These are phyloP conservation scores for Talaromyces amestolkiae DNA, from an alignment of 2,329 filamentous ascomycete species.

Conservation along the genomic window DNA sequence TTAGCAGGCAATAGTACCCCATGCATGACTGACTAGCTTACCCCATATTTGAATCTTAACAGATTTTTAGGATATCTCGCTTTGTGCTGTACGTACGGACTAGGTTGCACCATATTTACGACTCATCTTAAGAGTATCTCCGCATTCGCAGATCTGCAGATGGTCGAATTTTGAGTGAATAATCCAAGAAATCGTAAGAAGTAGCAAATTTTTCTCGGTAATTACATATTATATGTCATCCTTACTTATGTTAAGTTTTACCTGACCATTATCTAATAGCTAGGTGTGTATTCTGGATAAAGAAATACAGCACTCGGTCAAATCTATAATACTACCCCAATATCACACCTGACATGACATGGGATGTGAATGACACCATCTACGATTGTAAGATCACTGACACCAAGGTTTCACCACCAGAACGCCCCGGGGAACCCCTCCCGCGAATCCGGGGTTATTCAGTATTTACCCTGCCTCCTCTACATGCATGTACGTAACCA, in stretches of 20 bases:
- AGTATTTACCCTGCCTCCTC: neutral
- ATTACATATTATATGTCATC: neutral
- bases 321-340: neutral
- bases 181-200: neutral
- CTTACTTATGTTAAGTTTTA: no score
- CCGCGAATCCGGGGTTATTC: slow-evolving; percentile 9
- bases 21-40: neutral
- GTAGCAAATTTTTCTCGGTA: neutral
- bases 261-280: neutral
- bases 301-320: neutral
- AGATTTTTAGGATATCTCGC: neutral
- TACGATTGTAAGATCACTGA: neutral
- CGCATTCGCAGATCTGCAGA: neutral
- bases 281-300: no score
- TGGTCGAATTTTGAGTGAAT: neutral
- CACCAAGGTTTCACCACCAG: neutral
- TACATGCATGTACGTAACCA: neutral
- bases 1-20: neutral
- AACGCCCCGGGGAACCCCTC: neutral
- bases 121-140: neutral
- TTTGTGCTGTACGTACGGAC: neutral
- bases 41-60: neutral
- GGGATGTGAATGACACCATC: neutral
- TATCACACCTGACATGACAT: neutral
- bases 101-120: neutral